A percentile compares a stretch with the other conserved stretches of the same genome.
Conservation (phyloP, 768 basidiomycete genomes). For the Boletus patriciae region DNA sequence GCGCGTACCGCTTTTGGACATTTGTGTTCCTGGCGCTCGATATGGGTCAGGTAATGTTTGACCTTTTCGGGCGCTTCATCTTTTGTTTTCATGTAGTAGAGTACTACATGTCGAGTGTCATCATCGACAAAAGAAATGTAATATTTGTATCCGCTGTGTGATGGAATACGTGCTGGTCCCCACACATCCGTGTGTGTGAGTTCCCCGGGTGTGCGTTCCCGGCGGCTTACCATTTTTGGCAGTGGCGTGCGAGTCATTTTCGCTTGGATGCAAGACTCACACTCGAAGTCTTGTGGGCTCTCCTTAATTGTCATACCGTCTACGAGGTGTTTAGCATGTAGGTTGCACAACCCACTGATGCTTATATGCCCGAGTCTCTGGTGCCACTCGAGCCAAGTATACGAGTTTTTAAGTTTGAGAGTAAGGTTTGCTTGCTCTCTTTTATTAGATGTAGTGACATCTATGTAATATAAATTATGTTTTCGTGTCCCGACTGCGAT, state of each 20-base stretch:
- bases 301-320: neutral
- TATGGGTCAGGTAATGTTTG: conserved; percentile 27
- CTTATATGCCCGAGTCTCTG: neutral
- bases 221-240: neutral
- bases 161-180: too few relatives aligned
- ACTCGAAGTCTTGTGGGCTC: neutral
- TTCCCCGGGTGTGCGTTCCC: conserved; percentile 7
- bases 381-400: neutral
- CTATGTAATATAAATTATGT: neutral
- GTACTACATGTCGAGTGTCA: too few relatives aligned
- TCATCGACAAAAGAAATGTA: too few relatives aligned
- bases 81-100: too few relatives aligned
- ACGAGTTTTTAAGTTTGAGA: too few relatives aligned
- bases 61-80: too few relatives aligned
- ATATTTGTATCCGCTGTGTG: too few relatives aligned
- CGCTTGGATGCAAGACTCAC: conserved; percentile 1
- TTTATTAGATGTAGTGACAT: neutral
- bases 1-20: conserved; percentile 16
- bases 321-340: neutral
- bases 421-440: neutral
- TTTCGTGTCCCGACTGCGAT: too few relatives aligned
- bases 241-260: neutral
- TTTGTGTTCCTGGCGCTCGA: conserved; percentile 14
- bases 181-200: too few relatives aligned
- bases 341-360: neutral